Evolutionary conservation across 306 rosid genomes (phyloP).

Genomic region (Oxytropis ochrocephala): DNA sequence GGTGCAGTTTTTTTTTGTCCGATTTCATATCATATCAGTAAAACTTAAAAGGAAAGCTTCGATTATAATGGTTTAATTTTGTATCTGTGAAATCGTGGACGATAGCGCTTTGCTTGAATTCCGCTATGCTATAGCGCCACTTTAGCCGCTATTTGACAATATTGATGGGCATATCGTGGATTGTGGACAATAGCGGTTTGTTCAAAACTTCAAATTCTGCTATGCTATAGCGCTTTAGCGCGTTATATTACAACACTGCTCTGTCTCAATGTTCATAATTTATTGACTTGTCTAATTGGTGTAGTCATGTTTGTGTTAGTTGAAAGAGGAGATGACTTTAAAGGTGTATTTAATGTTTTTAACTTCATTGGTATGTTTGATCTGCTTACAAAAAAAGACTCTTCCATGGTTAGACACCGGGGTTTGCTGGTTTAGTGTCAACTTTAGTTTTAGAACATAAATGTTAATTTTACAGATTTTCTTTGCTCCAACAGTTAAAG

Average conservation of each 20-base stretch:
- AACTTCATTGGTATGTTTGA: neutral
- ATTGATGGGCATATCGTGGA: too few species aligned
- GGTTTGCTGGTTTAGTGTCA: neutral
- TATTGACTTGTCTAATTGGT: neutral
- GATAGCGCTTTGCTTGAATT: too few species aligned
- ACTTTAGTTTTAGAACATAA: neutral
- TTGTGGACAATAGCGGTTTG: too few species aligned
- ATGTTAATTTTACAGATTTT: neutral
- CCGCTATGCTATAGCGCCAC: too few species aligned
- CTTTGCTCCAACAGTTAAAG: neutral
- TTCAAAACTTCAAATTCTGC: too few species aligned
- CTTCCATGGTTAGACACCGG: neutral
- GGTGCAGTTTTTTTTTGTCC: neutral
- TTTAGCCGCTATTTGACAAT: too few species aligned
- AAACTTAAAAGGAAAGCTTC: too few species aligned
- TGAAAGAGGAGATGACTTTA: neutral
- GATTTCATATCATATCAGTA: neutral
- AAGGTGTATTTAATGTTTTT: slow-evolving; percentile 1
- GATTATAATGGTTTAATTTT: too few species aligned
- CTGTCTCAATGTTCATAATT: neutral
- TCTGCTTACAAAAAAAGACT: neutral
- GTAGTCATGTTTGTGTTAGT: neutral
- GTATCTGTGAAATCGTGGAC: too few species aligned
- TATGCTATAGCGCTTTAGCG: too few species aligned
- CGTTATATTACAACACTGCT: too few species aligned